A percentile compares a stretch with the other conserved stretches of the same genome.
These are phyloP conservation scores for Coriolopsis trogii DNA, from an alignment of 1,284 basidiomycete species.

Conservation along the genomic window DNA sequence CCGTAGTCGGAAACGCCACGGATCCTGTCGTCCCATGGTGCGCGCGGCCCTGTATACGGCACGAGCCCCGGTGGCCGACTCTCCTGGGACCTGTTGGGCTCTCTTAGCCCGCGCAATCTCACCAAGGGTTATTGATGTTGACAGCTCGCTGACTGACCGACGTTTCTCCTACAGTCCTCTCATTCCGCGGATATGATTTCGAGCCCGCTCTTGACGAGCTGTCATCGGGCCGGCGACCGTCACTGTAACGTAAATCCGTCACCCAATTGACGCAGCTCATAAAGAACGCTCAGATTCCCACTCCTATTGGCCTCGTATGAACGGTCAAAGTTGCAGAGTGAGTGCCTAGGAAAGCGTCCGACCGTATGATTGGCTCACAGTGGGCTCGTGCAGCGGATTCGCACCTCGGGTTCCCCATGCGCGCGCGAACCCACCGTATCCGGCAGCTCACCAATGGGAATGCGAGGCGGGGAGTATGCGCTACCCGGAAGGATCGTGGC, in stretches of 20 bases:
- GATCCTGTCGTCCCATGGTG: too few species aligned
- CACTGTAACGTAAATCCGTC: conserved; percentile 2
- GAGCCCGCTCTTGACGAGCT: not conserved
- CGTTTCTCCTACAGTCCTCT: not conserved
- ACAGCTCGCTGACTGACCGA: too few species aligned
- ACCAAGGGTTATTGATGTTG: too few species aligned
- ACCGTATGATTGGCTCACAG: not conserved
- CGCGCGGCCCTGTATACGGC: too few species aligned
- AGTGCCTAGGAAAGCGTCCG: too few species aligned
- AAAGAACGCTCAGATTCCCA: not conserved
- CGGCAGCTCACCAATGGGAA: conserved; percentile 6
- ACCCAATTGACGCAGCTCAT: not conserved
- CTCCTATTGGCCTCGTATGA: not conserved
- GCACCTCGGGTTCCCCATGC: not conserved
- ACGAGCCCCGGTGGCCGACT: too few species aligned
- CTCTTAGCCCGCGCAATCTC: too few species aligned
- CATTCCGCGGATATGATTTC: conserved; percentile 2
- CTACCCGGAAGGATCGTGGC: too few species aligned
- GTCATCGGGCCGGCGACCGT: not conserved
- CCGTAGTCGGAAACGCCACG: too few species aligned
- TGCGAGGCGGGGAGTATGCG: not conserved
- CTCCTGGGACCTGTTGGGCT: too few species aligned
- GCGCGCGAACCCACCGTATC: not conserved
- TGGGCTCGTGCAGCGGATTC: not conserved
- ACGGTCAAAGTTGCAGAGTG: too few species aligned